Evolutionary conservation across 2,329 filamentous ascomycete genomes (phyloP), one percentile per base, ranked within the genome.

Genomic region (Calonectria pteridis): DNA sequence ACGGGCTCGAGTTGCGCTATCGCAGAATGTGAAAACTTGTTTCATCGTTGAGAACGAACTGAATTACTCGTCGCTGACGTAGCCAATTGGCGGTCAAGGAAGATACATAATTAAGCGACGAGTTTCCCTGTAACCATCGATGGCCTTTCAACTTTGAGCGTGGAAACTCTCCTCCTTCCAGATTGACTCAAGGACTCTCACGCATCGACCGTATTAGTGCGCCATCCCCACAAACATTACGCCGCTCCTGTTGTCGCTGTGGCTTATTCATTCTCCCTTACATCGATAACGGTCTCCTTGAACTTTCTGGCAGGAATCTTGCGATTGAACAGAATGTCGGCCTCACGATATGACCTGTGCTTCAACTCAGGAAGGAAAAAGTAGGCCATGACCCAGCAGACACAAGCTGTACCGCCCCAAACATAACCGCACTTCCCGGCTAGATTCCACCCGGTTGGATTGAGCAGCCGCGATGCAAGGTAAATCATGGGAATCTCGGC

Each of bases 401-500:
- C 26, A 43, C 91, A 83, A 33, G 85, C 91, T 14, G 91, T 90
- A 49, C 84, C 88, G 77, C 84, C 90, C 91, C 88, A 91, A 80
- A 91, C 84, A 82, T 89, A 92, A 75, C 89, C 91, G 81, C 88
- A 88, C 84, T 87, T 89, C 81, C 88, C 88, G 43, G 85, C 88
- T 29, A 89, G 82, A 81, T 88, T 81, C 79, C 78, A 77, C 82
- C 84, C 86, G 6, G 82, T 84, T 2, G 87, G 82, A 86, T 92
- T 92, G 76, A 92, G 89, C 87, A 92, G 90, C 77, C 88, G 90
- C 75, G 86, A 89, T 10, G 86, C 81, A 14, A 91, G 87, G 87
- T 90, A 93, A 80, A 93, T 93, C 80, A 89, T 91, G 79, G 91
- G 91, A 81, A 93, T 93, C 71, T 93, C 88, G 72, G 91, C 86